Evolutionary conservation across 352 stramenopile species (phyloP).

Genomic region (Phytophthora pini): DNA sequence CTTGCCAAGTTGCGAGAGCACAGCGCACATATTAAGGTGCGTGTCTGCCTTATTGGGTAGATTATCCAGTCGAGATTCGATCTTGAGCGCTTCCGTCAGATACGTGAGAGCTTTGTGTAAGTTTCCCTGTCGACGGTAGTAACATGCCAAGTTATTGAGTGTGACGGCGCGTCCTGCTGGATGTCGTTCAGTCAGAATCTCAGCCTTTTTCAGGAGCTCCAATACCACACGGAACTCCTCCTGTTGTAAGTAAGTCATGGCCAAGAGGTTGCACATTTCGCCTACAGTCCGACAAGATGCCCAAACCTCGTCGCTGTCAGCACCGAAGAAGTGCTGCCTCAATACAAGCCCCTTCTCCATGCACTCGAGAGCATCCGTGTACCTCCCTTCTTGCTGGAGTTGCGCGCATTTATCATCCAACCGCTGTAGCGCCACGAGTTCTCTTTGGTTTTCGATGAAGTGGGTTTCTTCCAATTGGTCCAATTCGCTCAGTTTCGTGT

Average conservation of each 20-base stretch:
- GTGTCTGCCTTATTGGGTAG: constrained; percentile 93
- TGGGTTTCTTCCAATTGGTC: constrained; percentile 48
- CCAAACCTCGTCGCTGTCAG: constrained; percentile 91
- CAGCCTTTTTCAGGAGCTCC: constrained; percentile 94
- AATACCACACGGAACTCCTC: constrained; percentile 92
- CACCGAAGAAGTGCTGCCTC: constrained; percentile 94
- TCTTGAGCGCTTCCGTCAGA: constrained; percentile 93
- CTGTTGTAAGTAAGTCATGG: constrained; percentile 96
- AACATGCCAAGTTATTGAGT: constrained; percentile 96
- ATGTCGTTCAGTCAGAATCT: constrained; percentile 93
- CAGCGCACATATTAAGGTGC: constrained; percentile 95
- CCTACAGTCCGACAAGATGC: constrained; percentile 91
- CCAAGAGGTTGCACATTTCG: constrained; percentile 96
- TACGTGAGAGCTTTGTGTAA: constrained; percentile 92
- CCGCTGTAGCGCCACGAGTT: constrained; percentile 89
- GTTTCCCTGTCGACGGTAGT: constrained; percentile 92
- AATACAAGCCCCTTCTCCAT: constrained; percentile 95
- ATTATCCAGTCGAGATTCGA: constrained; percentile 88
- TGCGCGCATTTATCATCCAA: constrained; percentile 91
- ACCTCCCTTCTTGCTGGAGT: constrained; percentile 93
- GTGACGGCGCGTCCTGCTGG: constrained; percentile 87
- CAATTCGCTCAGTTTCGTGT: constrained; percentile 17
- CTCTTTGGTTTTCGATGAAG: constrained; percentile 78
- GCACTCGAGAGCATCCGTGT: constrained; percentile 93
- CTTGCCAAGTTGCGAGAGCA: constrained; percentile 92